Evolutionary conservation across 352 stramenopile species (phyloP), one percentile per base, ranked within the genome.

Genomic region (Pythium vanterpoolii): DNA sequence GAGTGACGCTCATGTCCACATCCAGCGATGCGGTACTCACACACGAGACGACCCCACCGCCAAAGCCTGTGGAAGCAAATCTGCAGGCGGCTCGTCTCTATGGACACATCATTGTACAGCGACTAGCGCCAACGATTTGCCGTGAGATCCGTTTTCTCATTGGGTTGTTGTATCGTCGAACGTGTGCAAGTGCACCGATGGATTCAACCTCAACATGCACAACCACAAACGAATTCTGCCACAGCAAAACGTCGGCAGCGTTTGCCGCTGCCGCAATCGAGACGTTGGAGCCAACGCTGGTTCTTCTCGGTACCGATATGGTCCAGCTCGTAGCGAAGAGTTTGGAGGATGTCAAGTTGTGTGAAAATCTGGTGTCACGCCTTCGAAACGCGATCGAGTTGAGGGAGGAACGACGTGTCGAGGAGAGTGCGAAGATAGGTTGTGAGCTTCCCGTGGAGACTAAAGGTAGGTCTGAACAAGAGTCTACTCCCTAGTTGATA

Each of bases 391-490:
- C 71, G 8, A 50, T 72, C 18, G 61, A 68, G 14, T 44, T 24
- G 28, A 74, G 73, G 13, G 79, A 87, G 44, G 73, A 86, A 43
- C 64, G 71, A 21, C 72, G 76, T 19, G 69, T 87, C 3, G 44
- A 71, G 24, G 79, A 87, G 64, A 87, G 79, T 46, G 73, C 79
- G 0, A 72, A 69, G 18, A 72, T 86, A 9, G 76, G 74, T 1
- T 87, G 68, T 30, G 68, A 71, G 4, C 48, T 89, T 14, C 78
- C 78, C 3, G 64, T 89, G 11, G 76, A 86, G 51, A 79, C 77
- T 8, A 82, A 77, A 70, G 62, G 67, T 74, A 52, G 34, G 56
- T 57, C 39, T 36, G 9, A 27, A 10, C n/a, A n/a, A n/a, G n/a
- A n/a, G n/a, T n/a, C n/a, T n/a, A n/a, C n/a, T n/a, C n/a, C n/a